phyloP scores from a whole-genome alignment of 371 early-diverging fungal species.

The Lichtheimia hyalospora region DNA sequence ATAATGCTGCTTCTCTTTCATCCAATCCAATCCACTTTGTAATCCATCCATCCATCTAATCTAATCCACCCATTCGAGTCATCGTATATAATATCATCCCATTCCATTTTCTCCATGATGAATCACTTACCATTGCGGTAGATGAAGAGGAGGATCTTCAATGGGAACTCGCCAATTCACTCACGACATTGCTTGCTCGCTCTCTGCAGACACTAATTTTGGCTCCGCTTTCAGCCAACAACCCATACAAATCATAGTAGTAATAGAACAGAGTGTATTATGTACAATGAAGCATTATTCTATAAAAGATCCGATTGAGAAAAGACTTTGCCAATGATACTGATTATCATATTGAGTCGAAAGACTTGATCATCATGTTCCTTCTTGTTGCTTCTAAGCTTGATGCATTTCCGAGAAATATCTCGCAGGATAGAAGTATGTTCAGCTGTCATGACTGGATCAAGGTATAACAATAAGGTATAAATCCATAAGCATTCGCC shows the following conservation, averaged over 20 bases:
- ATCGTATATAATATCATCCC: not conserved
- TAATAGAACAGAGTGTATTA: not conserved
- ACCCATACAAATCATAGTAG: no score
- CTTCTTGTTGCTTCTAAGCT: conserved; percentile 16
- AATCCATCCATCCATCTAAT: conserved; percentile 4
- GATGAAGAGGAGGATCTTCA: conserved; percentile 16
- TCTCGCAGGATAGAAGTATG: conserved; percentile 34
- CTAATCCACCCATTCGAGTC: not conserved
- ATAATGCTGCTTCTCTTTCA: not conserved
- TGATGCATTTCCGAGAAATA: conserved; percentile 34
- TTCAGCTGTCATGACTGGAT: conserved; percentile 40
- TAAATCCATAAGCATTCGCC: conserved; percentile 30
- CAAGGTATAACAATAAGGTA: conserved; percentile 32
- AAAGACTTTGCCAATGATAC: conserved; percentile 35
- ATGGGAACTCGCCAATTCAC: no score
- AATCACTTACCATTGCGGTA: conserved; percentile 27
- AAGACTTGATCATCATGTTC: conserved; percentile 9
- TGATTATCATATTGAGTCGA: conserved; percentile 39
- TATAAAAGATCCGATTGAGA: conserved; percentile 39
- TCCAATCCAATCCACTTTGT: conserved; percentile 23
- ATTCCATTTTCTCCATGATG: not conserved
- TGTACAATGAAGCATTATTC: not conserved
- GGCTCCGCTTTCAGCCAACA: no score
- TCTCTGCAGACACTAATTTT: no score
- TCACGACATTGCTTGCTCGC: no score